Evolutionary conservation across 169 alveolate genomes (phyloP).

Genomic region (Plasmodium relictum): DNA sequence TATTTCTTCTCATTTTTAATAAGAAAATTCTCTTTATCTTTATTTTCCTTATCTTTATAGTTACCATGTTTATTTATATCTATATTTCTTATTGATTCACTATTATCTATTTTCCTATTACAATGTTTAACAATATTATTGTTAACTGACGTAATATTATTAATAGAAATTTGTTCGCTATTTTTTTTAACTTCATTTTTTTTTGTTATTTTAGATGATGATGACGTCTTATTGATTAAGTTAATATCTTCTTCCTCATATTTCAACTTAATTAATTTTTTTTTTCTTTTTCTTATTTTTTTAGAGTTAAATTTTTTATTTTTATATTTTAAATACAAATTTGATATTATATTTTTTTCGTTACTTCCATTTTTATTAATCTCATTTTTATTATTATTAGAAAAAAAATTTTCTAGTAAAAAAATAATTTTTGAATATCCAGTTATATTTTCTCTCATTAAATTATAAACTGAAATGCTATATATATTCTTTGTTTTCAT

Average conservation of each 20-base stretch:
- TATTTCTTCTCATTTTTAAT: neutral
- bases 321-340: neutral
- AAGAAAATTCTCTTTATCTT: neutral
- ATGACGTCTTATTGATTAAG: neutral
- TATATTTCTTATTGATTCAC: neutral
- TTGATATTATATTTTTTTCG: neutral
- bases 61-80: neutral
- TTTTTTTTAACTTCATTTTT: neutral
- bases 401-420: constrained; percentile 26
- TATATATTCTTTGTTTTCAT: constrained; percentile 66
- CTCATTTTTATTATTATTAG: neutral
- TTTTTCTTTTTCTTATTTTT: neutral
- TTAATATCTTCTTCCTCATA: neutral
- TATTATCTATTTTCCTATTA: neutral
- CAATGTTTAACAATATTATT: neutral
- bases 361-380: neutral
- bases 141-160: too few relatives aligned
- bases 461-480: constrained; percentile 47
- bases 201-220: neutral
- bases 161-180: too few relatives aligned
- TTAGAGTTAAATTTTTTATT: constrained; percentile 10
- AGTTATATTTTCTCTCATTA: constrained; percentile 39
- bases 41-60: neutral
- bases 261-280: neutral
- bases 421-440: constrained; percentile 50